phyloP scores from a whole-genome alignment of 202 grass and related monocot species.

The Musa balbisiana region DNA sequence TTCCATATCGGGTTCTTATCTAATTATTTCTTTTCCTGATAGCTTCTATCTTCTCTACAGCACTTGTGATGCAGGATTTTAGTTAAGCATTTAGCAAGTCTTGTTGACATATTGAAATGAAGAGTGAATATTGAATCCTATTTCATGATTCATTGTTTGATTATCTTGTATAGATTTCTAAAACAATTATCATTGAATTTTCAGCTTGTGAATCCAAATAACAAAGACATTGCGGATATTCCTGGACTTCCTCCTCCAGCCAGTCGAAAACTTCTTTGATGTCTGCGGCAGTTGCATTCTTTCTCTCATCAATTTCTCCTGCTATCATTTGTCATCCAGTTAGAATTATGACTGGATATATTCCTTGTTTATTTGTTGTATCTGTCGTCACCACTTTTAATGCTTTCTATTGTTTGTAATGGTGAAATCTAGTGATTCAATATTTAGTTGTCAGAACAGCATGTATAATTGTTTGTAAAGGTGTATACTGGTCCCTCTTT shows the following conservation, averaged over 20 bases:
- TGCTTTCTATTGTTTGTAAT: background rate
- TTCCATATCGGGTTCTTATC: no score
- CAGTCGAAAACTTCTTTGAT: slow-evolving; percentile 55
- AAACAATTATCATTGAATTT: slow-evolving; percentile 5
- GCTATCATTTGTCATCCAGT: no score
- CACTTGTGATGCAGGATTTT: no score
- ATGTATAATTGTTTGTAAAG: background rate
- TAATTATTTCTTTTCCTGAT: no score
- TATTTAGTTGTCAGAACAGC: background rate
- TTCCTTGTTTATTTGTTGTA: background rate
- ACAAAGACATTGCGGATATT: slow-evolving; percentile 71
- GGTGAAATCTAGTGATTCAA: background rate
- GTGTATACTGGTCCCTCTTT: background rate
- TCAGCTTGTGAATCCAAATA: slow-evolving; percentile 89
- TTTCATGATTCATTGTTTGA: no score
- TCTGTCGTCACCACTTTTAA: background rate
- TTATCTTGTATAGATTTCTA: no score
- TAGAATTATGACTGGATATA: background rate
- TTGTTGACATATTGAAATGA: no score
- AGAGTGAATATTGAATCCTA: no score
- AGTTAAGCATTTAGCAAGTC: no score
- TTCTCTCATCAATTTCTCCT: background rate
- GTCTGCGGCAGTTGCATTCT: slow-evolving; percentile 25
- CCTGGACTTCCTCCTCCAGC: slow-evolving; percentile 79
- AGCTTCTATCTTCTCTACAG: no score